Evolutionary conservation across 345 rosid species (phyloP).

Genomic region (Fremontodendron californicum): DNA sequence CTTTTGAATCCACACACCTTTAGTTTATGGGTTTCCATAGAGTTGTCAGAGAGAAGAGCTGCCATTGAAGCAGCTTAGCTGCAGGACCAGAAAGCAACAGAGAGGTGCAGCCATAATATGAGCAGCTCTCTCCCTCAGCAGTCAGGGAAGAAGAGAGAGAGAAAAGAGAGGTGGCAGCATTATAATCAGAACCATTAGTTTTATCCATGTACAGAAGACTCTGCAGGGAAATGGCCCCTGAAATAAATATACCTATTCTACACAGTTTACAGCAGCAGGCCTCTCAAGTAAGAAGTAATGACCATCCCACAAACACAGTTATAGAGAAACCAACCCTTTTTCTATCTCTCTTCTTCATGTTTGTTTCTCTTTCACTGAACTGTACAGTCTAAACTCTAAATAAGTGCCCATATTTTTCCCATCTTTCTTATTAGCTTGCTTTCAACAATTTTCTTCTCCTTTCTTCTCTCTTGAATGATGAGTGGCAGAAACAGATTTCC

Average conservation of each 20-base stretch:
- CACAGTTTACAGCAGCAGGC: slow-evolving; percentile 2
- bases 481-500: slow-evolving; percentile 16
- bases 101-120: slow-evolving; percentile 47
- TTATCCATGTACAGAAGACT: slow-evolving; percentile 57
- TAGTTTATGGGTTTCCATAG: slow-evolving; percentile 72
- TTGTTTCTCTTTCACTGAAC: background rate
- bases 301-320: background rate
- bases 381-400: background rate
- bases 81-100: slow-evolving; percentile 43
- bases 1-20: slow-evolving; percentile 26
- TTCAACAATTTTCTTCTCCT: background rate
- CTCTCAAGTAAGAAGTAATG: background rate
- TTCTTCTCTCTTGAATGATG: background rate
- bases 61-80: slow-evolving; percentile 40
- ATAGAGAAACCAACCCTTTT: background rate
- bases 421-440: background rate
- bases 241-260: slow-evolving; percentile 60
- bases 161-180: slow-evolving; percentile 22
- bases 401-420: too few relatives aligned
- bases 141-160: slow-evolving; percentile 15
- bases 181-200: slow-evolving; percentile 59
- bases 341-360: background rate
- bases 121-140: slow-evolving; percentile 15
- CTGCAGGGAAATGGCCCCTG: slow-evolving; percentile 64
- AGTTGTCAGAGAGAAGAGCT: slow-evolving; percentile 74